Percentiles rank a stretch among this genome's conserved stretches.
Conservation (phyloP, 106 monocot genomes). For the Iris macrosiphon region DNA sequence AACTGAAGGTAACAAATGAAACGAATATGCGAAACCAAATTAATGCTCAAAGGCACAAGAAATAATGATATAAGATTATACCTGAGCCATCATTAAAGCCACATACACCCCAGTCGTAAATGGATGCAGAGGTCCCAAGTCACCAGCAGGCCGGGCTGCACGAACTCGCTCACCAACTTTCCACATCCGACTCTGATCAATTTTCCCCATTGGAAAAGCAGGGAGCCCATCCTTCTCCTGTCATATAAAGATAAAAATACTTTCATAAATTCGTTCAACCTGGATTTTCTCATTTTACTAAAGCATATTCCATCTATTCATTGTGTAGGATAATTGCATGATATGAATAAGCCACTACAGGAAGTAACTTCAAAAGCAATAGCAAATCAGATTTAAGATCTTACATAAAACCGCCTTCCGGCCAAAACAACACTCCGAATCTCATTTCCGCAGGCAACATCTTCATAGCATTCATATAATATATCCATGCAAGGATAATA, state of each 20-base stretch:
- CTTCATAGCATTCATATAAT: constrained; percentile 82
- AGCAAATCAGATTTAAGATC: background rate
- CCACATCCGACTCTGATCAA: constrained; percentile 92
- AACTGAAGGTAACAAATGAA: no score
- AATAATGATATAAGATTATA: no score
- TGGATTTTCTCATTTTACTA: no score
- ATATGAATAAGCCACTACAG: no score
- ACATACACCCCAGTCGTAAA: constrained; percentile 88
- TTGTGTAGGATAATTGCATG: no score
- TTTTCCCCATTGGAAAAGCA: constrained; percentile 90
- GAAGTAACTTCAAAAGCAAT: no score
- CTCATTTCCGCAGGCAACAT: constrained; percentile 78
- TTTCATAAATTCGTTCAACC: no score
- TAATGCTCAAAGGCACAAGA: no score
- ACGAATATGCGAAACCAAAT: no score
- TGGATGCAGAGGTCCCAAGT: constrained; percentile 77
- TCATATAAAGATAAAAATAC: background rate
- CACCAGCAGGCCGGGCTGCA: constrained; percentile 45
- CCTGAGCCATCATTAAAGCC: constrained; percentile 95
- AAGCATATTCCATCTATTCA: no score
- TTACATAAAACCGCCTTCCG: constrained; percentile 74
- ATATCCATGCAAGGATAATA: constrained; percentile 93
- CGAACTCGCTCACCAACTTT: constrained; percentile 85
- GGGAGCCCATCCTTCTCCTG: constrained; percentile 89
- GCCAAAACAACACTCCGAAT: constrained; percentile 86